These are phyloP conservation scores for Podaxis rugospora DNA, from an alignment of 768 basidiomycete genomes.

Conservation along the genomic window DNA sequence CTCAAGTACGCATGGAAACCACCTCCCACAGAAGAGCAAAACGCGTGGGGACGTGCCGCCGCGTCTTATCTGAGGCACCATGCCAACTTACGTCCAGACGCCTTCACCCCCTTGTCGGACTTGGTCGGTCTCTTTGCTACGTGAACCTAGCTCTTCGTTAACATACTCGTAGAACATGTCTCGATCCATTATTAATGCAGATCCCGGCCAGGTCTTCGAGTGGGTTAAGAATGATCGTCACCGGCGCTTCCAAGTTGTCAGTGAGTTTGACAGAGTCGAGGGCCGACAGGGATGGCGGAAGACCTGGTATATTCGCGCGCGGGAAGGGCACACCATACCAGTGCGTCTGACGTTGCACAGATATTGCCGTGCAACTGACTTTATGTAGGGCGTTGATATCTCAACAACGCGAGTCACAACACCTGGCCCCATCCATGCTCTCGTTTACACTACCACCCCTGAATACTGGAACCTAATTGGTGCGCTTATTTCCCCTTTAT, in stretches of 20 bases:
- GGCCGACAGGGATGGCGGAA: neutral
- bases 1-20: constrained; percentile 1
- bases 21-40: neutral
- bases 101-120: neutral
- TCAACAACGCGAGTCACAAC: neutral
- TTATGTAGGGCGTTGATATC: neutral
- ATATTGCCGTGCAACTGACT: neutral
- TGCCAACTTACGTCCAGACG: constrained; percentile 1
- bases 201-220: neutral
- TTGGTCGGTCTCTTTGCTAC: neutral
- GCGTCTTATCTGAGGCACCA: neutral
- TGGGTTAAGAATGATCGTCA: neutral
- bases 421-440: neutral
- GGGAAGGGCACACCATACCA: neutral
- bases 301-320: neutral
- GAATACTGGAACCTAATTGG: constrained; percentile 5
- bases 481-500: neutral
- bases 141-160: neutral
- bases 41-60: neutral
- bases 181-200: neutral
- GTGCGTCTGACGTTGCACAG: neutral
- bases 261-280: neutral
- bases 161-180: neutral
- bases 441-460: constrained; percentile 1
- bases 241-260: neutral